Conservation (phyloP, 495 filamentous ascomycete genomes). For the Podospora sp. region DNA sequence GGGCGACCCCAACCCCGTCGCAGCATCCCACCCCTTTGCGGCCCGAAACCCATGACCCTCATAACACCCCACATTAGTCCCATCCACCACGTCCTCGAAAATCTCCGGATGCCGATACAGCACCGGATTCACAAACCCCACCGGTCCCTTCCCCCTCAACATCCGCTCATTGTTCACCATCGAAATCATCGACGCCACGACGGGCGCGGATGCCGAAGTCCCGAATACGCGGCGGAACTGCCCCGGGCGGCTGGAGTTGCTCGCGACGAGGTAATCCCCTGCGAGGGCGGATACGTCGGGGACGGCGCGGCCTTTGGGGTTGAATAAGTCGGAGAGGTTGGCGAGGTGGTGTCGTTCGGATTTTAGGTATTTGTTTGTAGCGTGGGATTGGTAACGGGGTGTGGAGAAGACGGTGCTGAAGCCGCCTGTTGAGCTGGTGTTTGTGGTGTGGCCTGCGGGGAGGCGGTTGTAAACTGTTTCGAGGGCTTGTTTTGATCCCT, state of each 20-base stretch:
- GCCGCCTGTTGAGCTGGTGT: constrained; percentile 58
- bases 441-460: constrained; percentile 24
- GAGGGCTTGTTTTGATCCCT: background rate
- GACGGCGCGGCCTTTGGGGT: constrained; percentile 41
- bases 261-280: constrained; percentile 53
- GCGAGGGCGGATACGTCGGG: constrained; percentile 65
- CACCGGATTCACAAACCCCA: constrained; percentile 54
- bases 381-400: constrained; percentile 58
- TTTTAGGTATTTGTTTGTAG: constrained; percentile 56
- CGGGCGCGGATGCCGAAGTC: constrained; percentile 61
- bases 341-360: background rate
- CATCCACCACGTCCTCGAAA: constrained; percentile 61
- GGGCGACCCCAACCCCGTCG: constrained; percentile 55
- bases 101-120: constrained; percentile 64
- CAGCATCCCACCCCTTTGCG: constrained; percentile 62
- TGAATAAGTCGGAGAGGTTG: background rate
- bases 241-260: constrained; percentile 28
- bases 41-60: constrained; percentile 56
- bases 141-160: constrained; percentile 51
- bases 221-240: constrained; percentile 47
- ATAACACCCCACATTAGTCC: constrained; percentile 60
- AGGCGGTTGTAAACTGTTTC: constrained; percentile 12
- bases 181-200: constrained; percentile 59
- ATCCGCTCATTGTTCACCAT: constrained; percentile 64
- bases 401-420: constrained; percentile 66